Percentiles rank a stretch among this genome's conserved stretches.
phyloP scores from a whole-genome alignment of 257 asterid species.

The Solanum verrucosum region DNA sequence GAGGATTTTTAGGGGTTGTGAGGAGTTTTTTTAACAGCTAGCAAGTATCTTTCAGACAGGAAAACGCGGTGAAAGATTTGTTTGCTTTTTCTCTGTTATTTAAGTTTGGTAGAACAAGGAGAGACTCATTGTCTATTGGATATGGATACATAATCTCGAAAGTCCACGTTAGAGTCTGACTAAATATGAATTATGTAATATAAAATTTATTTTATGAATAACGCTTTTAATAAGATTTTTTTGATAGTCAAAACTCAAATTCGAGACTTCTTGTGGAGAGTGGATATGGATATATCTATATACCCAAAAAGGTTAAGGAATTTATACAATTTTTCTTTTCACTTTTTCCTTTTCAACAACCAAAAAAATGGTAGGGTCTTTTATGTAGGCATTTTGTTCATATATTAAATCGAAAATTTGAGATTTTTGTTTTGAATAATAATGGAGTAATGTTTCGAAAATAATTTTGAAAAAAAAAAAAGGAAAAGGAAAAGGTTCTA shows the following conservation, averaged over 20 bases:
- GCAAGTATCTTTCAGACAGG: not conserved
- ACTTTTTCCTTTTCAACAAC: not conserved
- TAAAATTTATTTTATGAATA: no score
- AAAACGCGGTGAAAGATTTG: not conserved
- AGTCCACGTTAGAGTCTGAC: fast-evolving
- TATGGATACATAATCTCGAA: no score
- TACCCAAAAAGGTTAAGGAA: not conserved
- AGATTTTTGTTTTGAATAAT: not conserved
- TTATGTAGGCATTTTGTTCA: not conserved
- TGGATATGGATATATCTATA: not conserved
- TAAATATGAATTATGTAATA: fast-evolving
- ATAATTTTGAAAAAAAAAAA: not conserved
- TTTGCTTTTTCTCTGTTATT: not conserved
- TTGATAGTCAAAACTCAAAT: fast-evolving
- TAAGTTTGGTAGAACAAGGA: not conserved
- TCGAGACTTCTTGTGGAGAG: fast-evolving
- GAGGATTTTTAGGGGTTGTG: not conserved
- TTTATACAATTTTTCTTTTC: not conserved
- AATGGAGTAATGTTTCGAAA: not conserved
- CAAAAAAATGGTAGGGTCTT: not conserved
- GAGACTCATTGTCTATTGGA: not conserved
- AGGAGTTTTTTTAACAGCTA: not conserved
- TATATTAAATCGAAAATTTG: not conserved
- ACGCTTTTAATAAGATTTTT: fast-evolving
- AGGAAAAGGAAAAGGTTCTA: not conserved